Conservation (phyloP, 2,329 filamentous ascomycete species). For the Calonectria hawksworthii region DNA sequence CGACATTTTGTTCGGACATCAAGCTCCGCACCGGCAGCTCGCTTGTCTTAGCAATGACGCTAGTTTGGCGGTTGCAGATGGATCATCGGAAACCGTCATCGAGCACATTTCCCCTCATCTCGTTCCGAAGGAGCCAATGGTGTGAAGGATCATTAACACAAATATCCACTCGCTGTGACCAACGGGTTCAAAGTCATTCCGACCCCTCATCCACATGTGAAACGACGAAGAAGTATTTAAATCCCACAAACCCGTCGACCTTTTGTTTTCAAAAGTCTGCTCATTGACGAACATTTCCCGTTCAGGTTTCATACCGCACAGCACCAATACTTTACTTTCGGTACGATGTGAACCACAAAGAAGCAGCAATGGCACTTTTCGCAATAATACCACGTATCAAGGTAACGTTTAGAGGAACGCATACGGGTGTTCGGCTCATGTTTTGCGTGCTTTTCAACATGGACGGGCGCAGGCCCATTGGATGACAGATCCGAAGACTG, state of each 20-base stretch:
- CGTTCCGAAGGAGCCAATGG: slow-evolving; percentile 34
- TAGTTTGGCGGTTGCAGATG: neutral
- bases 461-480: neutral
- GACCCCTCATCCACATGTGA: slow-evolving; percentile 35
- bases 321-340: slow-evolving; percentile 22
- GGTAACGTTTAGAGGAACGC: slow-evolving; percentile 62
- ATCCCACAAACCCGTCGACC: neutral
- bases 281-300: neutral
- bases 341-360: slow-evolving; percentile 46
- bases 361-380: slow-evolving; percentile 43
- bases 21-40: neutral
- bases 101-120: neutral
- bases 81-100: neutral
- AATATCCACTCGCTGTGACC: slow-evolving; percentile 39
- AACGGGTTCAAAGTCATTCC: slow-evolving; percentile 29
- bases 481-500: neutral
- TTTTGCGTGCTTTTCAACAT: slow-evolving; percentile 21
- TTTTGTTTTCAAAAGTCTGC: too few relatives aligned
- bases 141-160: neutral
- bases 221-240: slow-evolving; percentile 8
- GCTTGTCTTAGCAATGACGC: neutral
- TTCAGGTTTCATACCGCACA: neutral
- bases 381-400: slow-evolving; percentile 53
- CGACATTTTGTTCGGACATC: neutral
- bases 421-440: slow-evolving; percentile 60